phyloP scores from a whole-genome alignment of 192 early-diverging fungal species.

The Allomyces macrogynus region DNA sequence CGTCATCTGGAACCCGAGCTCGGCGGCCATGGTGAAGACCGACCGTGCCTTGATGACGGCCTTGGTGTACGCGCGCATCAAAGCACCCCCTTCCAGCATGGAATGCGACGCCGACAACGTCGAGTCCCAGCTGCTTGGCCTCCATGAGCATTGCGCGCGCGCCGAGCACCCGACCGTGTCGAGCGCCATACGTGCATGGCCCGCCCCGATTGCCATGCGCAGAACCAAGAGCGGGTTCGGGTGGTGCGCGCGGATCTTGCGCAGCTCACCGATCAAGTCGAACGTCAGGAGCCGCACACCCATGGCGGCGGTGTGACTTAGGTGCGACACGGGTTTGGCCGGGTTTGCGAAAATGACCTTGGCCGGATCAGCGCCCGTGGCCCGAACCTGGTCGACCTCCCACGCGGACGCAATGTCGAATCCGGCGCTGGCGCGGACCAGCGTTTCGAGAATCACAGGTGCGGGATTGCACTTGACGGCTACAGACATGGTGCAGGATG shows the following conservation, averaged over 20 bases:
- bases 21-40: slow-evolving; percentile 72
- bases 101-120: slow-evolving; percentile 85
- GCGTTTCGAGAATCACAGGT: slow-evolving; percentile 52
- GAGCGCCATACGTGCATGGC: slow-evolving; percentile 64
- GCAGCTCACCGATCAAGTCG: slow-evolving; percentile 92
- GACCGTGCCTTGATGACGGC: slow-evolving; percentile 64
- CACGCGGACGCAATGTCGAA: slow-evolving; percentile 93
- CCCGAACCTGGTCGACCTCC: slow-evolving; percentile 68
- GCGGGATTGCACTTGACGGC: slow-evolving; percentile 97
- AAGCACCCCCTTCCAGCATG: slow-evolving; percentile 93
- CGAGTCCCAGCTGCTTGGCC: slow-evolving; percentile 56
- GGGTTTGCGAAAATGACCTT: slow-evolving; percentile 95
- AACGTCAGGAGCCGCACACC: slow-evolving; percentile 90
- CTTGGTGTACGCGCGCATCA: slow-evolving; percentile 66
- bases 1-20: slow-evolving; percentile 52
- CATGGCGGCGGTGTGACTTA: slow-evolving; percentile 55
- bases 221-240: slow-evolving; percentile 72
- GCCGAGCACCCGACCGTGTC: slow-evolving; percentile 76
- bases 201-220: slow-evolving; percentile 87
- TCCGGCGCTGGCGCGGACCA: slow-evolving; percentile 61
- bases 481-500: slow-evolving; percentile 20
- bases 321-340: slow-evolving; percentile 93
- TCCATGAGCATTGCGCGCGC: slow-evolving; percentile 43
- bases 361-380: slow-evolving; percentile 42
- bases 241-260: slow-evolving; percentile 66